Evolutionary conservation across 441 rosid genomes (phyloP).

Genomic region (Pelargonium myrrhifolium): DNA sequence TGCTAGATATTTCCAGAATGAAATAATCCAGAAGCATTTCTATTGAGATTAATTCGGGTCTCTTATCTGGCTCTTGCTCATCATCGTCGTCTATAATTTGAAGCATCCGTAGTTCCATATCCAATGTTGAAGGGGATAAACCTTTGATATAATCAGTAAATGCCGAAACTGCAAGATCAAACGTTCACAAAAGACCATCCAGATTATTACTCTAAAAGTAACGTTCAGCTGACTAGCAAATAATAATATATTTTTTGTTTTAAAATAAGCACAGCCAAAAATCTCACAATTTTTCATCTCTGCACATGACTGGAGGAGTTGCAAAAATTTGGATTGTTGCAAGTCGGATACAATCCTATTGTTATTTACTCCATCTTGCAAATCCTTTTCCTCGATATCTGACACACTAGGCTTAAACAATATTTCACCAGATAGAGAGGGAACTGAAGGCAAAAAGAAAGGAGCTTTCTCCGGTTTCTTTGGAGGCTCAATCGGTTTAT

Average conservation of each 20-base stretch:
- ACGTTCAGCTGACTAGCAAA: slow-evolving; percentile 6
- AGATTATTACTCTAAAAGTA: background rate
- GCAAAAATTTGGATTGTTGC: slow-evolving; percentile 44
- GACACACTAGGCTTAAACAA: slow-evolving; percentile 55
- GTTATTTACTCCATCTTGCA: slow-evolving; percentile 29
- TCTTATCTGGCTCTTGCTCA: slow-evolving; percentile 49
- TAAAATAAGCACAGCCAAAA: slow-evolving; percentile 4
- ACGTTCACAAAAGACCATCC: slow-evolving; percentile 19
- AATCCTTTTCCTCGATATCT: slow-evolving; percentile 24
- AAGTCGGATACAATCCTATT: slow-evolving; percentile 29
- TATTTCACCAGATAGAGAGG: slow-evolving; percentile 86
- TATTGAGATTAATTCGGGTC: slow-evolving; percentile 54
- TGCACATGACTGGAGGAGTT: slow-evolving; percentile 52
- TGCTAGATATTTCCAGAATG: slow-evolving; percentile 53
- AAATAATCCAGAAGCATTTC: slow-evolving; percentile 73
- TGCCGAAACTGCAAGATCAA: slow-evolving; percentile 44
- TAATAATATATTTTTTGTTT: background rate
- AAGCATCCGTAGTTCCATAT: slow-evolving; percentile 84
- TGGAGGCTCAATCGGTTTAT: slow-evolving; percentile 92
- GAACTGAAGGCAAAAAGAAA: slow-evolving; percentile 81
- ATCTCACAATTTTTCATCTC: slow-evolving; percentile 54
- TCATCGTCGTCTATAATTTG: slow-evolving; percentile 73
- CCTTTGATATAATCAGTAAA: slow-evolving; percentile 76
- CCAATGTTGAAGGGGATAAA: slow-evolving; percentile 84
- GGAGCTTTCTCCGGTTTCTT: slow-evolving; percentile 87